Base-by-base conservation (phyloP, 2,329 filamentous ascomycete genomes). In the Magnaporthiopsis incrustans region DNA sequence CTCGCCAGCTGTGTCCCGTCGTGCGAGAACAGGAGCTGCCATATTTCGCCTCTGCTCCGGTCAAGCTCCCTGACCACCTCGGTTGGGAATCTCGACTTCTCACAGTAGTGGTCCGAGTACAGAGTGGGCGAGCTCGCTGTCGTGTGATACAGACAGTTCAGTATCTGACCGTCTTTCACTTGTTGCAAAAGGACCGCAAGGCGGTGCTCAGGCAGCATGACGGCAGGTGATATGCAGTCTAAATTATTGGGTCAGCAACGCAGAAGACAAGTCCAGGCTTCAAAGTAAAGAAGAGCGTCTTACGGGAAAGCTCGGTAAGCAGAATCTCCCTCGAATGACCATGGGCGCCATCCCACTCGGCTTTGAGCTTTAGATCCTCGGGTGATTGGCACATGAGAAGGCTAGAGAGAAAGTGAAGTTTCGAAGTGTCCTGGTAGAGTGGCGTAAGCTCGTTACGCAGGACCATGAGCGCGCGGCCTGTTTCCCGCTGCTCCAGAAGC, bases 151-250 rank as follows among this genome's bases (percentile, higher is more conserved):
- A 93, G 78, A 73, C 95, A 99, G 35, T 85, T 85, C 62, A 88
- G 85, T 65, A 97, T 90, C 77, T 97, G 94, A 67, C 83, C 86
- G 66, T 89, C 83, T 73, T 97, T 97, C 53, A 97, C 87, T 68
- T 96, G 88, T 65, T 93, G 83, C 63, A 99, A 79, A 22, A 99
- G 80, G 44, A 87, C 83, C 1, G 92, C 91, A 59, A 99, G 81
- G 8, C 95, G 88, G 74, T 95, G 91, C 72, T 97, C 91, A 1
- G 95, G 95, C 64, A 99, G 89, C 93, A 99, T 98, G 59, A 97
- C 91, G 4, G 92, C 95, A 0, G 95, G 94, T 1, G 95, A 97
- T 74, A 99, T 96, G 64, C 87, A 97, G 79, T 84, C 90, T 94
- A 38, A 58, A 56, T 74, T 66, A 56, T 26, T 53, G 50, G 66